A percentile compares a stretch with the other conserved stretches of the same genome.
These are phyloP conservation scores for Scedosporium dehoogii DNA, from an alignment of 2,329 filamentous ascomycete genomes.

Conservation along the genomic window DNA sequence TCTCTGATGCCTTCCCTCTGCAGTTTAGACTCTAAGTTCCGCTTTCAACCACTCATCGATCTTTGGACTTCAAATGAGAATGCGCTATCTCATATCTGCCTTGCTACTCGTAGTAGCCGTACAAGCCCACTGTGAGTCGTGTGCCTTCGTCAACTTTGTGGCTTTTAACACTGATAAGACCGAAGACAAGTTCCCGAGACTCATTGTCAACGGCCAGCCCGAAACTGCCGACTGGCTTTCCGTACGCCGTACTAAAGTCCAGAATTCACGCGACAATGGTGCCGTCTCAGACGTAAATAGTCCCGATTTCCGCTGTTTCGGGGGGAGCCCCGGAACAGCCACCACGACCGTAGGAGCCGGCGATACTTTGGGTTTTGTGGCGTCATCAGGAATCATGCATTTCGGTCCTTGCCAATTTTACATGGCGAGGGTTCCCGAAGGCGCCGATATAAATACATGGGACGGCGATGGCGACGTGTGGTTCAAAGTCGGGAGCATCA, in stretches of 20 bases:
- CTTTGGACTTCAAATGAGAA: not conserved
- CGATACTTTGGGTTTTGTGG: slow-evolving; percentile 29
- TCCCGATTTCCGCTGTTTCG: slow-evolving; percentile 16
- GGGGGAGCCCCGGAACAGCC: slow-evolving; percentile 13
- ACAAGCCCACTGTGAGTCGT: not conserved
- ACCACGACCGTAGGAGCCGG: slow-evolving; percentile 26
- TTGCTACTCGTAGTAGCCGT: not conserved
- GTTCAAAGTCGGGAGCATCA: slow-evolving; percentile 26
- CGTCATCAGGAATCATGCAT: slow-evolving; percentile 24
- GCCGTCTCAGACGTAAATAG: slow-evolving; percentile 25
- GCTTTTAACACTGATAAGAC: not conserved
- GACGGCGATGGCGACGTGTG: slow-evolving; percentile 19
- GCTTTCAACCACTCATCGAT: not conserved
- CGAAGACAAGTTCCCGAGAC: not conserved
- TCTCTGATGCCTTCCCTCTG: no score
- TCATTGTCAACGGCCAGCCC: not conserved
- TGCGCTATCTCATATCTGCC: not conserved
- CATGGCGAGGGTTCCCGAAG: slow-evolving; percentile 23
- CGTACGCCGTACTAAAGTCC: slow-evolving; percentile 5
- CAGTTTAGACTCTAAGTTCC: not conserved
- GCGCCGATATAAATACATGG: slow-evolving; percentile 20
- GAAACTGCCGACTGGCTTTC: slow-evolving; percentile 5
- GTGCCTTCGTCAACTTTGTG: not conserved
- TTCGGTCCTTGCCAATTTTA: slow-evolving; percentile 27
- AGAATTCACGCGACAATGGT: slow-evolving; percentile 19